Evolutionary conservation across 106 monocot species (phyloP), one percentile per base, ranked within the genome.

Genomic region (Apostasia ramifera): DNA sequence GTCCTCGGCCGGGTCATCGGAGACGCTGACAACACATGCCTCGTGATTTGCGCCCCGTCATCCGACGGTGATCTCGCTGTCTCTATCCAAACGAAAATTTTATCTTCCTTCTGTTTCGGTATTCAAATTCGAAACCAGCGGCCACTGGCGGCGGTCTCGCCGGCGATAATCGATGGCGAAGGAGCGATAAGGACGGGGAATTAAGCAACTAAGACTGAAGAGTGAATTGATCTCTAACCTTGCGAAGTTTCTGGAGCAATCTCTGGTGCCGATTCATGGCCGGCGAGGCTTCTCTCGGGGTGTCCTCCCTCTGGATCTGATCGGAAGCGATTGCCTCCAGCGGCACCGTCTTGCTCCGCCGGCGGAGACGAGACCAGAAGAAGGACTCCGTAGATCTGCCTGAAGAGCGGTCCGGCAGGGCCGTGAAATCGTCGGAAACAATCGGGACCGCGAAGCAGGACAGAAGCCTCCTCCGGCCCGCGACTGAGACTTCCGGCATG

Each of bases 401-500:
- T 13, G 61, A 42, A 40, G 51, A n/a, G 8, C 41, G 7, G 12
- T 40, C 9, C 41, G 46, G 47, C 48, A 47, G 38, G 3, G 55
- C 40, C 4, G 26, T 39, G 47, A 38, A 40, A 26, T 45, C 62
- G 3, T 77, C 70, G 41, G 69, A 13, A 46, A 64, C 77, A 2
- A 52, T 42, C 26, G 77, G 52, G 13, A 38, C 37, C 6, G 53
- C 5, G 56, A 77, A 77, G 56, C 77, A 77, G 40, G 59, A 65
- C 4, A 38, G 49, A 1, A 78, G 50, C 52, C 38, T 57, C 4
- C 40, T 56, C 13, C 47, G 62, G 44, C 13, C 43, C 10, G 43
- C 62, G 13, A 26, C 26, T 8, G 42, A 44, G 43, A 2, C 62
- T 43, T 62, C 56, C 59, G 40, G 8, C 59, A 8, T 26, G 26